phyloP scores from a whole-genome alignment of 768 basidiomycete species.

The Macrolepiota dolichaula region DNA sequence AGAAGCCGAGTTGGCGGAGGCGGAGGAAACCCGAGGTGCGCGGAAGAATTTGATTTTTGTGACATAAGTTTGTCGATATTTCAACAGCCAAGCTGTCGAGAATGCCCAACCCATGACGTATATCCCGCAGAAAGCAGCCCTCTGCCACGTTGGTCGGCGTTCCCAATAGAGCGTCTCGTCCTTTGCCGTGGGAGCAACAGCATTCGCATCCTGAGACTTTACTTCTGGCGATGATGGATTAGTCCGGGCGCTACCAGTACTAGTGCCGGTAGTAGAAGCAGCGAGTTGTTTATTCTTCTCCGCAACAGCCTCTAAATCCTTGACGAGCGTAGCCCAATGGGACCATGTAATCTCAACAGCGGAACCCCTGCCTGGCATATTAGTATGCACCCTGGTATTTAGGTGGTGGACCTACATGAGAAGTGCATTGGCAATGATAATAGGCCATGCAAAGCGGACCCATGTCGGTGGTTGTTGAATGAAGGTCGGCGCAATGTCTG shows the following conservation, averaged over 20 bases:
- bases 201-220: neutral
- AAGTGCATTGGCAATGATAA: constrained; percentile 10
- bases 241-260: neutral
- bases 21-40: constrained; percentile 21
- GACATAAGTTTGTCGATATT: constrained; percentile 13
- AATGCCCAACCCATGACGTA: constrained; percentile 28
- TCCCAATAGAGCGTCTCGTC: constrained; percentile 17
- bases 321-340: constrained; percentile 25
- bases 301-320: constrained; percentile 20
- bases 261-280: neutral
- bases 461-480: constrained; percentile 1
- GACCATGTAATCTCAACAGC: constrained; percentile 32
- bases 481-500: neutral
- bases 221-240: constrained; percentile 1
- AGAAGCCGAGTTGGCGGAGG: constrained; percentile 8
- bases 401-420: neutral
- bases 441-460: constrained; percentile 11
- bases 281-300: constrained; percentile 12
- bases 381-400: neutral
- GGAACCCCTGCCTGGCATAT: constrained; percentile 20
- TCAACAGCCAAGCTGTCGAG: constrained; percentile 24
- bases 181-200: neutral
- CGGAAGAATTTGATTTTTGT: constrained; percentile 30
- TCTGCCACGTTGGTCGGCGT: constrained; percentile 31
- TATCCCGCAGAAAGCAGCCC: constrained; percentile 24